Conservation (phyloP, 192 early-diverging fungal genomes). For the Coemansia sp. region DNA sequence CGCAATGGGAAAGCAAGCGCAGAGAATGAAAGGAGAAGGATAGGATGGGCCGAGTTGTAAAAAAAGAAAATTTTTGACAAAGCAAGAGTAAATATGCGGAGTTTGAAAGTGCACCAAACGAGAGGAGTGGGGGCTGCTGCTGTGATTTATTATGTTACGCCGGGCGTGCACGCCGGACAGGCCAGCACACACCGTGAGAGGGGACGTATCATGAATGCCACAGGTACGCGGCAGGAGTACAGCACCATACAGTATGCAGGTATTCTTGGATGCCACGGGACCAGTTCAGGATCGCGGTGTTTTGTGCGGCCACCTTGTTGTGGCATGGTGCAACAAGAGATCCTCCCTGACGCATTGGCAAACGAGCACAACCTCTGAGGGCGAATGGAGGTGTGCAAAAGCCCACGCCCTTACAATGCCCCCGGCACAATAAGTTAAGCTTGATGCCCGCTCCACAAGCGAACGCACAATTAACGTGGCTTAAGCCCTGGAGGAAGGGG, state of each 20-base stretch:
- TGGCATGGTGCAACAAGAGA: background rate
- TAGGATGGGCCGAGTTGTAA: background rate
- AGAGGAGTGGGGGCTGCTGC: background rate
- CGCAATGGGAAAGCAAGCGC: background rate
- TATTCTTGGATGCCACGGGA: slow-evolving; percentile 7
- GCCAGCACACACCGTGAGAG: slow-evolving; percentile 6
- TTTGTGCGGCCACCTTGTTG: slow-evolving; percentile 1
- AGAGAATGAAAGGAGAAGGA: background rate
- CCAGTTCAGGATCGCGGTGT: slow-evolving; percentile 2
- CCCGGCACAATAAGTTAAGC: slow-evolving; percentile 3
- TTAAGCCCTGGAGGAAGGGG: background rate
- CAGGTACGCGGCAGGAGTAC: background rate
- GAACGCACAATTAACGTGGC: slow-evolving; percentile 7
- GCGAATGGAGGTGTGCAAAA: background rate
- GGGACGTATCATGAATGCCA: background rate
- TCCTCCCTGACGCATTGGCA: background rate
- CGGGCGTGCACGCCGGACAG: background rate
- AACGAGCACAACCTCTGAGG: background rate
- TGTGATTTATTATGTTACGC: slow-evolving; percentile 10
- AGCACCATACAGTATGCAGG: slow-evolving; percentile 1
- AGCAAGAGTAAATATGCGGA: slow-evolving; percentile 6
- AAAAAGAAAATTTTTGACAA: background rate
- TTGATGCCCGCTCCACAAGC: slow-evolving; percentile 1
- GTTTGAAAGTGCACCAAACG: slow-evolving; percentile 14
- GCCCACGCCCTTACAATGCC: background rate